A percentile compares a stretch with the other conserved stretches of the same genome.
phyloP scores from a whole-genome alignment of 805 yeast species.

The Candida stauntonica region DNA sequence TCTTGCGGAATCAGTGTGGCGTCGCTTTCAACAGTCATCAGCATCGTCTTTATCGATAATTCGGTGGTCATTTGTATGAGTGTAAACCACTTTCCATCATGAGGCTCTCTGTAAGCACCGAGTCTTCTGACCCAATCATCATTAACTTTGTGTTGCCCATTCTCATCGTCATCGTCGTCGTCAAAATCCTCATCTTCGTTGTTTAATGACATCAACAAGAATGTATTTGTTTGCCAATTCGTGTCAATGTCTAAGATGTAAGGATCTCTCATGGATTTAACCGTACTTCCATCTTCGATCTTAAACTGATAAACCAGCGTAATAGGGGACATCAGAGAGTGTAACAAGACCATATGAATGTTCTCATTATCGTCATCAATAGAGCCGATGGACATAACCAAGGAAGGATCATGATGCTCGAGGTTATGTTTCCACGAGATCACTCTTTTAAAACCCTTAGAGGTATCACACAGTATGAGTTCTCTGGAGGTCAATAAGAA shows the following conservation, averaged over 20 bases:
- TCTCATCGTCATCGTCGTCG: constrained; percentile 3
- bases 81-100: constrained; percentile 2
- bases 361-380: constrained; percentile 20
- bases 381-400: constrained; percentile 35
- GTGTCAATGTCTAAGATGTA: constrained; percentile 13
- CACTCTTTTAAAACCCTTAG: constrained; percentile 37
- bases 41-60: constrained; percentile 1
- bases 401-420: constrained; percentile 49
- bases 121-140: too few species aligned
- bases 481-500: constrained; percentile 66
- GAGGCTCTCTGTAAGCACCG: too few species aligned
- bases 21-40: constrained; percentile 1
- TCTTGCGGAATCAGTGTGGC: too few species aligned
- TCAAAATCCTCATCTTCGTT: constrained; percentile 3
- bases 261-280: constrained; percentile 37
- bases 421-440: constrained; percentile 74
- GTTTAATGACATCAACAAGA: background rate
- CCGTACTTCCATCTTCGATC: constrained; percentile 29
- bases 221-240: background rate
- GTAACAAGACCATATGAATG: too few species aligned
- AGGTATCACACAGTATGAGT: constrained; percentile 46
- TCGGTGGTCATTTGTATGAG: constrained; percentile 11
- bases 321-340: constrained; percentile 32
- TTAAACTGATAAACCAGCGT: constrained; percentile 34
- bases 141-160: background rate